Base-by-base conservation (phyloP, 768 basidiomycete species). In the Hortiboletus flavorubellus region DNA sequence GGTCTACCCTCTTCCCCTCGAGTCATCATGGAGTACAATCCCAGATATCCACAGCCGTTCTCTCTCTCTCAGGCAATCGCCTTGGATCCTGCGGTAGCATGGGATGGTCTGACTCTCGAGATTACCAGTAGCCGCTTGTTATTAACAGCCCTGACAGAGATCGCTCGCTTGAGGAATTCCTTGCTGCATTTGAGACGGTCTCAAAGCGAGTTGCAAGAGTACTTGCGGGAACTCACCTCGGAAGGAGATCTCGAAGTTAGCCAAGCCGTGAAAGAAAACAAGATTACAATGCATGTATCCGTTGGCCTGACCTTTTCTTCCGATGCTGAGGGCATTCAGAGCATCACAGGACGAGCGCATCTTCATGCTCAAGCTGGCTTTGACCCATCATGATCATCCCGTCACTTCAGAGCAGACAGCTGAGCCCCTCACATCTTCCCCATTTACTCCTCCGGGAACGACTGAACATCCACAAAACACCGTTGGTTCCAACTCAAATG, bases 311-410 rank as follows among this genome's bases (percentile, higher is more conserved):
- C 15, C 18, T 43, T 43, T 54, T 55, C 47, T 33, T 42, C 49
- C 29, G 38, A 44, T n/a, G 38, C 63, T 62, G 49, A 68, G 45
- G 12, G 30, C 53, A 31, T 59, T 29, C 62, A 92, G 91, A 58
- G 86, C 80, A 8, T 89, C 90, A 8, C 91, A 92, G 70, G 80
- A 87, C 63, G 91, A 93, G 64, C 78, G 90, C 21, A 81, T 91
- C 54, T 72, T 72, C 29, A 89, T 91, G 49, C 76, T 91, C 49
- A 82, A 79, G 67, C 72, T 85, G 62, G 88, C 85, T 8, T 71
- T 91, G 51, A 70, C 73, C 18, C 79, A 85, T 63, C 88, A 87
- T 61, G 87, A 86, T 2, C 69, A 84, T 11, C 58, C 60, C 8
- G 49, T 82, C 64, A 74, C 76, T 45, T 53, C 70, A 8, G 50